These are phyloP conservation scores for Alternaria gaisen DNA, from an alignment of 2,329 filamentous ascomycete species.

Conservation along the genomic window DNA sequence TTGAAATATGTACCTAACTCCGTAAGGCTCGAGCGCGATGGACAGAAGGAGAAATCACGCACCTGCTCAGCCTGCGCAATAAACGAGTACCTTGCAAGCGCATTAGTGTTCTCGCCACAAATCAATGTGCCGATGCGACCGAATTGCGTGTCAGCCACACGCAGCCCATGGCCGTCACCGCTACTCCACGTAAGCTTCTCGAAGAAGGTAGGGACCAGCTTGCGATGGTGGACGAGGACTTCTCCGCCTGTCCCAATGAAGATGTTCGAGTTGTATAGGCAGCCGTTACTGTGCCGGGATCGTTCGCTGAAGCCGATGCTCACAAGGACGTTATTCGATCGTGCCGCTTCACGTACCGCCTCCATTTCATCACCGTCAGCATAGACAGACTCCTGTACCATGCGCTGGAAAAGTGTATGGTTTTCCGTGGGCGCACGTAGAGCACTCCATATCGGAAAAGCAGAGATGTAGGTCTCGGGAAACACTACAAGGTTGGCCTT, in stretches of 20 bases:
- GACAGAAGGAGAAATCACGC: slow-evolving; percentile 51
- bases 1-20: slow-evolving; percentile 61
- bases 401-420: slow-evolving; percentile 60
- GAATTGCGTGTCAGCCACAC: slow-evolving; percentile 56
- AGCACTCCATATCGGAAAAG: slow-evolving; percentile 63
- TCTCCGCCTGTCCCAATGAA: slow-evolving; percentile 57
- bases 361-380: slow-evolving; percentile 39
- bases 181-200: slow-evolving; percentile 65
- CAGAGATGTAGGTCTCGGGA: slow-evolving; percentile 63
- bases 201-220: slow-evolving; percentile 65
- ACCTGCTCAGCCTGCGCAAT: slow-evolving; percentile 66
- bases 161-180: slow-evolving; percentile 62
- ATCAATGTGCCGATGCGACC: slow-evolving; percentile 62
- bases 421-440: slow-evolving; percentile 59
- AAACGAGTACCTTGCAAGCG: slow-evolving; percentile 61
- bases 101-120: slow-evolving; percentile 68
- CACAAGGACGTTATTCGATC: slow-evolving; percentile 51
- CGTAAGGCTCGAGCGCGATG: background rate
- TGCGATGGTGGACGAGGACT: slow-evolving; percentile 62
- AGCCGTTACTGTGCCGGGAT: slow-evolving; percentile 54
- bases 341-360: slow-evolving; percentile 45
- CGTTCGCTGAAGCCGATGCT: slow-evolving; percentile 63
- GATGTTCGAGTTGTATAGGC: slow-evolving; percentile 63
- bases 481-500: slow-evolving; percentile 62
- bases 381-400: slow-evolving; percentile 38